Evolutionary conservation across 164 flowering plant species (phyloP), one percentile per base, ranked within the genome.

Genomic region (Cinnamomum micranthum): DNA sequence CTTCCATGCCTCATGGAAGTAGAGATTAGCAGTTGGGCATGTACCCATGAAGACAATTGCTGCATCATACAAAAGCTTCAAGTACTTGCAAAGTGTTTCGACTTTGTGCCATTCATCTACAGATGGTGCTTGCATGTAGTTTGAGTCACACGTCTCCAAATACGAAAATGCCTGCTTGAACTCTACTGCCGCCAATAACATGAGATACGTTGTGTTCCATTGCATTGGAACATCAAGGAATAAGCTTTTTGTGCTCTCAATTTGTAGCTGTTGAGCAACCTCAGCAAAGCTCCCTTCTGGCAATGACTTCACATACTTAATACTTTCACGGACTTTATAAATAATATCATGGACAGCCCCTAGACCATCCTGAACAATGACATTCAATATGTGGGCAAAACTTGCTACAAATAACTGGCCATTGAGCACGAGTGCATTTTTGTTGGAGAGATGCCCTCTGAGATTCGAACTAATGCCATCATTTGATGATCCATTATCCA

Each of bases 151-250:
- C 19, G 93, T 85, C 69, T 88, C 92, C 77, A 93, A 84, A 77
- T 92, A 88, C 52, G 90, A 84, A 80, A 94, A 91, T 14, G 89
- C 97, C 82, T 94, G 93, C 83, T 85, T 94, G 77, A 87, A 79
- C 77, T 94, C 98, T 4, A 86, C 81, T 58, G 96, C 92, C 63
- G 90, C 91, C 60, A 81, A 77, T 66, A 92, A 79, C 97, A 92
- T 91, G 60, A 88, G 85, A 82, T 88, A 90, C 10, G 98, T 92
- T 24, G 97, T 85, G 87, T 91, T 87, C 98, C 98, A 94, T 65
- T 84, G 83, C 59, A 82, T 84, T 73, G 82, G 87, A 77, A 87
- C 84, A 85, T 95, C 99, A 31, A 93, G 81, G 50, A 75, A 78
- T 1, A 90, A 82, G 72, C 50, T 77, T 80, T 82, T 91, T 10